Evolutionary conservation across 1,284 basidiomycete species (phyloP), one percentile per base, ranked within the genome.

Genomic region (Boletellus sp.): DNA sequence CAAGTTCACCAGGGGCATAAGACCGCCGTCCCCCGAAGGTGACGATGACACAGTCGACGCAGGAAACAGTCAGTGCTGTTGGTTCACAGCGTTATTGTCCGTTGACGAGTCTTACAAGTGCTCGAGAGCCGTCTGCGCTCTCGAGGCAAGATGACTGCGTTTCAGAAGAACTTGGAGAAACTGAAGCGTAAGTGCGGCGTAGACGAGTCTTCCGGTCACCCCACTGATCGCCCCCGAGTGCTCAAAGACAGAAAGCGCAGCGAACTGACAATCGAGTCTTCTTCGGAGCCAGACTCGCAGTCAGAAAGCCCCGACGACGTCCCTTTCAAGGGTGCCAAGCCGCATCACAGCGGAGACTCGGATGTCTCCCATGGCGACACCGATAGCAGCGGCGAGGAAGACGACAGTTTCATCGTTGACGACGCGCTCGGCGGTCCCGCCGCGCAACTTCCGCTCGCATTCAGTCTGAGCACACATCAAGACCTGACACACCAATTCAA

Each of bases 401-500:
- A 75, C 10, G 74, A 76, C 4, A 74, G 77, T 38, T 70, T 68
- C 34, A 90, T 88, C 59, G 86, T 92, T 47, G 80, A 87, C 47
- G 88, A 92, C 55, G 79, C 79, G 47, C 73, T 69, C n/a, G 61
- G 59, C 5, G 67, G 50, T 11, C 67, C 58, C 0, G 56, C 68
- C 2, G 66, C 73, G 13, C 65, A 76, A 26, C 73, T 93, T 13
- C 91, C 91, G 6, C 70, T 73, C 19, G 74, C 83, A 53, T 94
- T 90, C 66, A 91, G 86, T 60, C 80, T 87, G 78, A 78, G 79
- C 49, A 74, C 82, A 0, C 80, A 84, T 58, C 83, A 91, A 62
- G 84, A 88, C 56, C 70, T 86, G 17, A 69, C 76, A 13, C 78
- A 85, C 52, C 85, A 89, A 49, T 90, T 91, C 74, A 91, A 90